A percentile compares a stretch with the other conserved stretches of the same genome.
Evolutionary conservation across 768 basidiomycete species (phyloP).

Genomic region (Rhodotorula babjevae): DNA sequence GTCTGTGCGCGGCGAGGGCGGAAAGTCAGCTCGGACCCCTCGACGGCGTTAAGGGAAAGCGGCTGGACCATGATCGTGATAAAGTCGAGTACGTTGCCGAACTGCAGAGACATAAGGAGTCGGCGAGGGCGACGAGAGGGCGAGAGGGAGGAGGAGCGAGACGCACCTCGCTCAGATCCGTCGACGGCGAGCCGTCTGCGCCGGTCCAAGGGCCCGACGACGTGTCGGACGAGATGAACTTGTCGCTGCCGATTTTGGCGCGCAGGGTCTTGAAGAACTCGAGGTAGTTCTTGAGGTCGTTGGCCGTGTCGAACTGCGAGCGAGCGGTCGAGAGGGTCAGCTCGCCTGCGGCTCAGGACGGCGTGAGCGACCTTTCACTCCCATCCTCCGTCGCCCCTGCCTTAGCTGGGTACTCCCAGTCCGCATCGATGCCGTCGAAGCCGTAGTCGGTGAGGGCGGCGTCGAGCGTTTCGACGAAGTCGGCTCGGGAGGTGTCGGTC

Average conservation of each 20-base stretch:
- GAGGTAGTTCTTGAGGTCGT: constrained; percentile 23
- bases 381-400: neutral
- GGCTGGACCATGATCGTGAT: constrained; percentile 20
- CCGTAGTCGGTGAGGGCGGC: constrained; percentile 1
- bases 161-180: constrained; percentile 6
- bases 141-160: too few species aligned
- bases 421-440: constrained; percentile 10
- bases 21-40: neutral
- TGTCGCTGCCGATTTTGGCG: constrained; percentile 21
- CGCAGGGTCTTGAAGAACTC: constrained; percentile 10
- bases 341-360: too few species aligned
- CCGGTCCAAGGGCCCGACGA: neutral
- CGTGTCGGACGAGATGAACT: constrained; percentile 13
- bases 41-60: too few species aligned
- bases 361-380: neutral
- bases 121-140: neutral
- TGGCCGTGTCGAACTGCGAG: constrained; percentile 18
- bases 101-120: neutral
- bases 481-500: neutral
- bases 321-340: neutral
- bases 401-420: constrained; percentile 13
- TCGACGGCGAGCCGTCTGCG: constrained; percentile 2
- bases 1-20: neutral
- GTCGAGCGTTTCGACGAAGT: constrained; percentile 1
- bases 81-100: constrained; percentile 7